phyloP scores from a whole-genome alignment of 2,329 filamentous ascomycete species.

The Ustilaginoidea virens region DNA sequence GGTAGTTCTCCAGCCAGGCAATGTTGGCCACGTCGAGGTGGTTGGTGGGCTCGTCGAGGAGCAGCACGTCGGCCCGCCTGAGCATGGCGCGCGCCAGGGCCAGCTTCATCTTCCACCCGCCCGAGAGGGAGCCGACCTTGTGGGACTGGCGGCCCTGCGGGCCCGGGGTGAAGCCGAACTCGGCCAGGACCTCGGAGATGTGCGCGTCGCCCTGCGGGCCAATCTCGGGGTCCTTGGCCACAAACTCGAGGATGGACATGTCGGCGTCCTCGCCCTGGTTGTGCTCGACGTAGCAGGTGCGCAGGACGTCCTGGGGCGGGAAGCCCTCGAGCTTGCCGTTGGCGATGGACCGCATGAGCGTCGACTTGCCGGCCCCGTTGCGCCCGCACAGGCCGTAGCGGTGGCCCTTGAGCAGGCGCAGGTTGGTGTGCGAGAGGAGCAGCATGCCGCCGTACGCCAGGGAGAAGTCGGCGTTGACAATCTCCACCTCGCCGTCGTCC shows the following conservation, averaged over 20 bases:
- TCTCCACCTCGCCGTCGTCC: slow-evolving; percentile 84
- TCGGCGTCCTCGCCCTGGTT: slow-evolving; percentile 98
- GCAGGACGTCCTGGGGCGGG: slow-evolving; percentile 78
- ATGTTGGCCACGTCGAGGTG: slow-evolving; percentile 95
- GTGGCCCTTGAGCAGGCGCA: slow-evolving; percentile 88
- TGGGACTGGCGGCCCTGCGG: slow-evolving; percentile 79
- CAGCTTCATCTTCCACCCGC: slow-evolving; percentile 99
- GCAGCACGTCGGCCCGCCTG: slow-evolving; percentile 85
- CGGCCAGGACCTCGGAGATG: slow-evolving; percentile 68
- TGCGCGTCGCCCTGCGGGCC: slow-evolving; percentile 63
- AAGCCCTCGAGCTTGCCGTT: slow-evolving; percentile 95
- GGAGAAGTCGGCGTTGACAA: slow-evolving; percentile 96
- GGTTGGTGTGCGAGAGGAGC: slow-evolving; percentile 85
- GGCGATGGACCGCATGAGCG: slow-evolving; percentile 91
- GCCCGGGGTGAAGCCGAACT: slow-evolving; percentile 87
- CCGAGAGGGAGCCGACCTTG: slow-evolving; percentile 85
- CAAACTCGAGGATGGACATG: slow-evolving; percentile 87
- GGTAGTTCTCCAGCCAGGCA: slow-evolving; percentile 87
- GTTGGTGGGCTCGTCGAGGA: slow-evolving; percentile 98
- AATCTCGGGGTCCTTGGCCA: slow-evolving; percentile 77
- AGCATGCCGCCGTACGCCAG: slow-evolving; percentile 97
- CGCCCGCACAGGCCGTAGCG: slow-evolving; percentile 93
- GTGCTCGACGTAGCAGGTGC: slow-evolving; percentile 97
- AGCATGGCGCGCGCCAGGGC: slow-evolving; percentile 93
- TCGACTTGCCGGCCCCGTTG: slow-evolving; percentile 98